Percentiles rank a stretch among this genome's conserved stretches.
These are phyloP conservation scores for Neopestalotiopsis rosae DNA, from an alignment of 2,329 filamentous ascomycete species.

Conservation along the genomic window DNA sequence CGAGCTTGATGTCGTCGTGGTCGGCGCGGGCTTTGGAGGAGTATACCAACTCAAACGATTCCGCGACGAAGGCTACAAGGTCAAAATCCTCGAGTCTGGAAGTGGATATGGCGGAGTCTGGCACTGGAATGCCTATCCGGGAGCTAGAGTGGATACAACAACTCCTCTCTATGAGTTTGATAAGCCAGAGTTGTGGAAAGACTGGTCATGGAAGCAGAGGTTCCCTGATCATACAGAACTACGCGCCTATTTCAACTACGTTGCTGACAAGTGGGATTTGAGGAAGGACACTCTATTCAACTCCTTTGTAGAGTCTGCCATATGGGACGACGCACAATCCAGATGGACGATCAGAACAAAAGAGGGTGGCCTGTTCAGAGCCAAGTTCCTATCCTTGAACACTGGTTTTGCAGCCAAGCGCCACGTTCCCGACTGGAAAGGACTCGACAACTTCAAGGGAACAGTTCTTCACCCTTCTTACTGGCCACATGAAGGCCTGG, in stretches of 20 bases:
- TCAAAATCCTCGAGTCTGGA: constrained; percentile 44
- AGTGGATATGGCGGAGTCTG: constrained; percentile 46
- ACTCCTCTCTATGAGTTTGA: constrained; percentile 40
- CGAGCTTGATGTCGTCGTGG: constrained; percentile 42
- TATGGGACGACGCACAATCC: constrained; percentile 40
- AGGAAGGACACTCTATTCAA: constrained; percentile 51
- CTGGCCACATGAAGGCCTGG: constrained; percentile 61
- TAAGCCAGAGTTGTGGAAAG: constrained; percentile 44
- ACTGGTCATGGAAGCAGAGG: constrained; percentile 49
- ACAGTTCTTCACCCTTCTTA: constrained; percentile 61
- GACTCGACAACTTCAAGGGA: constrained; percentile 63
- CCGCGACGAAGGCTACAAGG: constrained; percentile 39
- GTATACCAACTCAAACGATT: constrained; percentile 40
- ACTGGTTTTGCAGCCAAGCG: constrained; percentile 55
- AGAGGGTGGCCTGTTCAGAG: constrained; percentile 42
- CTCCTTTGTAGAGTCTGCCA: constrained; percentile 45
- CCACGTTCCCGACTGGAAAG: constrained; percentile 44
- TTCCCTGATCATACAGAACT: constrained; percentile 47
- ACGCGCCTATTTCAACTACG: constrained; percentile 50
- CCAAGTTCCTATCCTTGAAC: constrained; percentile 50
- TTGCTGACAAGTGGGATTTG: constrained; percentile 48
- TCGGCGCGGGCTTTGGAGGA: constrained; percentile 46
- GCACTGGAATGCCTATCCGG: constrained; percentile 51
- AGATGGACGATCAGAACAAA: constrained; percentile 51
- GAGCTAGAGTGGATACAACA: constrained; percentile 45